Evolutionary conservation across 371 early-diverging fungal genomes (phyloP), one percentile per base, ranked within the genome.

Genomic region (Mucor piriformis): DNA sequence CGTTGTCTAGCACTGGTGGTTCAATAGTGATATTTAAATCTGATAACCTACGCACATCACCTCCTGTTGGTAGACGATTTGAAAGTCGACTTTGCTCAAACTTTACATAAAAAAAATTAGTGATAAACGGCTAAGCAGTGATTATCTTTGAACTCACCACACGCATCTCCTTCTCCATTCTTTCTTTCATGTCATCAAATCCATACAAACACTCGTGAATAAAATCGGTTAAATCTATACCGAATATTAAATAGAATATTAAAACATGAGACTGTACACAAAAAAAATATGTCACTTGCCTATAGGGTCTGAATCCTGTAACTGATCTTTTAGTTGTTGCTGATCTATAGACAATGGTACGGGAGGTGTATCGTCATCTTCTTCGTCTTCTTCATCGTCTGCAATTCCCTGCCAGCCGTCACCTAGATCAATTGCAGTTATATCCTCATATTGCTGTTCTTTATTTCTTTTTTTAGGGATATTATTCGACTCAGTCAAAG

Each of bases 351-450:
- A 7, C 6, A 32, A 16, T 6, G 24, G 38, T 2, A 40, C 24
- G 20, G 11, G 24, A 42, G 47, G 38, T 23, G 29, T 29, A 27
- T 15, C 37, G n/a, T 38, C 57, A 38, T 50, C 49, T 54, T 59
- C 67, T 27, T 50, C 49, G 42, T 59, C 67, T 34, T 57, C 43
- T 54, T 59, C 58, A 12, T 58, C 63, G 8, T 61, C 76, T 6
- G 61, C 62, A 23, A 74, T 64, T 7, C 79, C 79, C 40, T 69
- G 47, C 79, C 79, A 79, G 0, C 76, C 79, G 53, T 79, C 79
- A 4, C 79, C 79, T 23, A 76, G 59, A 61, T 79, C 79, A 35
- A 79, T 67, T n/a, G 53, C 53, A 2, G 38, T 23, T 24, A 24
- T 18, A 12, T 57, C 64, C 11, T 67, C 65, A 11, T 69, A 54